Percentiles rank a stretch among this genome's conserved stretches.
These are phyloP conservation scores for Tolypocladium nubicola DNA, from an alignment of 2,329 filamentous ascomycete species.

Conservation along the genomic window DNA sequence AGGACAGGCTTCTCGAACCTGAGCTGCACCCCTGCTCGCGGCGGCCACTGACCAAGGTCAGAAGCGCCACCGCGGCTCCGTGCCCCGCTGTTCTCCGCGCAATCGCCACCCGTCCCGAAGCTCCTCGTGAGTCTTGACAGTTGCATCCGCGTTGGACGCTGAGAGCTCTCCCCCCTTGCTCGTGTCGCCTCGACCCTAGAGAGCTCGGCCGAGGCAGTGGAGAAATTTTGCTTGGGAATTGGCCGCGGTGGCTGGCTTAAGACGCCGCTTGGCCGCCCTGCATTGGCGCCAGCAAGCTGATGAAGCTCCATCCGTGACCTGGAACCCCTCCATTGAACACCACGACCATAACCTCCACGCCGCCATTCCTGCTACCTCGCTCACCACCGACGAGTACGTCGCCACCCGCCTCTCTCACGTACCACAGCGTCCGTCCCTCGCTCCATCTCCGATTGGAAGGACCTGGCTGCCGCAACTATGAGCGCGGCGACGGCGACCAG, in stretches of 20 bases:
- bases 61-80: neutral
- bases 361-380: neutral
- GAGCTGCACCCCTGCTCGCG: neutral
- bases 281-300: neutral
- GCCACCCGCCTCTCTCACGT: neutral
- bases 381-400: neutral
- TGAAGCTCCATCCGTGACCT: neutral
- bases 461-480: conserved; percentile 16
- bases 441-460: neutral
- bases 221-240: neutral
- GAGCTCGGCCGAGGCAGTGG: neutral
- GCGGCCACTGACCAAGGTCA: neutral
- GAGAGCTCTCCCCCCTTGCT: neutral
- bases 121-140: neutral
- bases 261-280: neutral
- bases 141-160: neutral
- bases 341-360: neutral
- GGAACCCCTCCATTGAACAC: neutral
- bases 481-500: conserved; percentile 29
- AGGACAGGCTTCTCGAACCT: neutral
- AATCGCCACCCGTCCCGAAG: neutral
- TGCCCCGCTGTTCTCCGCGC: conserved; percentile 3
- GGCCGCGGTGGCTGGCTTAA: neutral
- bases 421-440: neutral
- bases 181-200: neutral